Percentiles rank a stretch among this genome's conserved stretches.
These are phyloP conservation scores for Leccinum uliginosum DNA, from an alignment of 768 basidiomycete species.

Conservation along the genomic window DNA sequence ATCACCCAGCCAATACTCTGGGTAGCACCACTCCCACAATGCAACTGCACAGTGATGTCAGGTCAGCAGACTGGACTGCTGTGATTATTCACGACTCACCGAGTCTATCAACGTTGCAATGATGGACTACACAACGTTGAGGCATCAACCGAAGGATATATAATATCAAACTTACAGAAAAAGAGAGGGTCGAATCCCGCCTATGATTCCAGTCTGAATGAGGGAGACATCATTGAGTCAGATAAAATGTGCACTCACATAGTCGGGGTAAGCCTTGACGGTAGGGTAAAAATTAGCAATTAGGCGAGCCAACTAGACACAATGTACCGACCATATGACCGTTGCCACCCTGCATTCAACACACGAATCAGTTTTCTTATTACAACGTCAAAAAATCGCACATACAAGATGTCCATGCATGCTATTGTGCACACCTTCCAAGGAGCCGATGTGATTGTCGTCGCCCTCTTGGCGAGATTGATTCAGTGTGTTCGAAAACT, in stretches of 20 bases:
- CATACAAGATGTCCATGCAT: slow-evolving; percentile 18
- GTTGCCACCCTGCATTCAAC: slow-evolving; percentile 19
- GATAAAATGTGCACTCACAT: slow-evolving; percentile 10
- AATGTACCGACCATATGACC: slow-evolving; percentile 24
- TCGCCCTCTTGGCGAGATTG: slow-evolving; percentile 15
- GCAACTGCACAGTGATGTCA: slow-evolving; percentile 13
- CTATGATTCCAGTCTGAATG: slow-evolving; percentile 4
- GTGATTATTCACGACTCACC: slow-evolving; percentile 1
- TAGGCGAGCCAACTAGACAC: not conserved
- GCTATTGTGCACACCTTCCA: slow-evolving; percentile 20
- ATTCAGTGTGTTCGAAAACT: slow-evolving; percentile 25
- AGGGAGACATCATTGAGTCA: not conserved
- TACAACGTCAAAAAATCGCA: not conserved
- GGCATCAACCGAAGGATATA: not conserved
- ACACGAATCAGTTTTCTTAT: not conserved
- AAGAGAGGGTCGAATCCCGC: slow-evolving; percentile 25
- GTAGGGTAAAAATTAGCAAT: not conserved
- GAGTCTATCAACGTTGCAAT: slow-evolving; percentile 22
- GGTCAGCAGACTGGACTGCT: not conserved
- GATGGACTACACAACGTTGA: slow-evolving; percentile 17
- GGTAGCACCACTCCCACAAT: slow-evolving; percentile 30
- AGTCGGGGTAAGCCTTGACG: slow-evolving; percentile 17
- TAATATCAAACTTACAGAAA: slow-evolving; percentile 14
- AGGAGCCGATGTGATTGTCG: slow-evolving; percentile 11
- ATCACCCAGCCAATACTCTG: slow-evolving; percentile 25